phyloP scores from a whole-genome alignment of 148 eudicot genomes.

The Amaranthus palmeri region DNA sequence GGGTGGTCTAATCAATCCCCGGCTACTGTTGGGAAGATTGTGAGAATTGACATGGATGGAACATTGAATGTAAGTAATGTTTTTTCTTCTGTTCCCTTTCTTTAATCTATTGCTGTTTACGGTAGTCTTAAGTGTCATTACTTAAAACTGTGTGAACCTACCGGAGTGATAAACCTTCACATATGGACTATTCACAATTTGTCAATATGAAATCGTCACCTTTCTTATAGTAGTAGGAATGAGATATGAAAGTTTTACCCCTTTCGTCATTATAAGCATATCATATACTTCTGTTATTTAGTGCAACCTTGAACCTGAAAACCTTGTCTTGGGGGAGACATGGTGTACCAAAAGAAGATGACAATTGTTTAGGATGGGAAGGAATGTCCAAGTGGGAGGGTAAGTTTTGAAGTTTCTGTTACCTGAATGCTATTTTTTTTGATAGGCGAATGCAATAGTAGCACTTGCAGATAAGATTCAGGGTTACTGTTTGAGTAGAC shows the following conservation, averaged over 20 bases:
- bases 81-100: not conserved
- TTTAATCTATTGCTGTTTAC: not conserved
- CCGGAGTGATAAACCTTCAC: not conserved
- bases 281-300: too few relatives aligned
- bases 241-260: not conserved
- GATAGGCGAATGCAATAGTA: not conserved
- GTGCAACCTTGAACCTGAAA: too few relatives aligned
- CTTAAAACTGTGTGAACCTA: not conserved
- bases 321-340: too few relatives aligned
- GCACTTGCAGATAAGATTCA: not conserved
- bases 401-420: not conserved
- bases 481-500: not conserved
- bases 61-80: slow-evolving; percentile 68
- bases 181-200: not conserved
- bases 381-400: not conserved
- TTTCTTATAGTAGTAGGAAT: not conserved
- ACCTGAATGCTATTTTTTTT: not conserved
- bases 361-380: too few relatives aligned
- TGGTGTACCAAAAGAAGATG: too few relatives aligned
- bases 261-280: too few relatives aligned
- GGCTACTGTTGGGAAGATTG: slow-evolving; percentile 80
- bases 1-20: slow-evolving; percentile 97
- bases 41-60: slow-evolving; percentile 95
- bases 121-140: not conserved
- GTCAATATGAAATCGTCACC: not conserved